A percentile compares a stretch with the other conserved stretches of the same genome.
Conservation (phyloP, 768 basidiomycete species). For the Thelephora aurantiotincta region DNA sequence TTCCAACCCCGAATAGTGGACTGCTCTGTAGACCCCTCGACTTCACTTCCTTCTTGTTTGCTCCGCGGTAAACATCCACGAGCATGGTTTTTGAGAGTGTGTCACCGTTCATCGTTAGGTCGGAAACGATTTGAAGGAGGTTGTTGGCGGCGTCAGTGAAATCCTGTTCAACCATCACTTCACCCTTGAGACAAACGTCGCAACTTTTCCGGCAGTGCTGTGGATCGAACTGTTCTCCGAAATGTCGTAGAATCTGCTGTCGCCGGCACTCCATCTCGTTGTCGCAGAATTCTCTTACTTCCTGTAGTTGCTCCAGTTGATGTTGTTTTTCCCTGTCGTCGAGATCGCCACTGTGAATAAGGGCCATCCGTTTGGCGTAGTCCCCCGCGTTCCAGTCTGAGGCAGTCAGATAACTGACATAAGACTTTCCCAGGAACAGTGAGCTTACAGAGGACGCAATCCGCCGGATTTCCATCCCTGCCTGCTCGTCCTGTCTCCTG, state of each 20-base stretch:
- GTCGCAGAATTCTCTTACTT: conserved; percentile 67
- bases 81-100: conserved; percentile 48
- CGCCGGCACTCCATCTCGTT: conserved; percentile 83
- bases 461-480: conserved; percentile 71
- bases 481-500: conserved; percentile 98
- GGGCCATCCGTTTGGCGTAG: conserved; percentile 33
- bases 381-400: conserved; percentile 59
- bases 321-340: conserved; percentile 39
- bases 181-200: conserved; percentile 62
- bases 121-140: conserved; percentile 43
- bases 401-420: background rate
- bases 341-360: conserved; percentile 45
- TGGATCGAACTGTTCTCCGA: conserved; percentile 67
- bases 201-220: conserved; percentile 55
- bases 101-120: conserved; percentile 20
- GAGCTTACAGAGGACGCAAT: conserved; percentile 77
- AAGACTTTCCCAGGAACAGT: background rate
- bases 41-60: conserved; percentile 29
- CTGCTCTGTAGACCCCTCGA: conserved; percentile 34
- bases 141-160: conserved; percentile 43
- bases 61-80: conserved; percentile 52
- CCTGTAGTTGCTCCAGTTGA: conserved; percentile 46
- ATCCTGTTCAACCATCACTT: conserved; percentile 30
- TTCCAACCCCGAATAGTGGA: conserved; percentile 39
- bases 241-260: conserved; percentile 76